Conservation (phyloP, 352 stramenopile species). For the Sclerospora graminicola region DNA sequence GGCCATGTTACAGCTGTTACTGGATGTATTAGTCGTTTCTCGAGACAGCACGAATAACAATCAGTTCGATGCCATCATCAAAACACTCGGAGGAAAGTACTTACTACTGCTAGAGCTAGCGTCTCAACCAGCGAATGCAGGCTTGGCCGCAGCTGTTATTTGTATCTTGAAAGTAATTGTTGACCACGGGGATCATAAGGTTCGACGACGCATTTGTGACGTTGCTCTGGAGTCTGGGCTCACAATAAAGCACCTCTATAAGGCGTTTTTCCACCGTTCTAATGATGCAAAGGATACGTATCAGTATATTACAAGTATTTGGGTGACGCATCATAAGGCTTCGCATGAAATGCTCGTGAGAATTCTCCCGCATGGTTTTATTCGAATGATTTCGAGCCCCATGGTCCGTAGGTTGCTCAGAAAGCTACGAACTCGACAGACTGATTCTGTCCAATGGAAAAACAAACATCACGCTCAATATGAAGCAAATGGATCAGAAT, state of each 20-base stretch:
- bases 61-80: slow-evolving; percentile 66
- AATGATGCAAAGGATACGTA: slow-evolving; percentile 54
- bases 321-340: slow-evolving; percentile 60
- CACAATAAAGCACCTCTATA: slow-evolving; percentile 45
- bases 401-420: slow-evolving; percentile 49
- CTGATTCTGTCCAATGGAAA: slow-evolving; percentile 16
- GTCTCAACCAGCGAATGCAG: slow-evolving; percentile 36
- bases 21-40: slow-evolving; percentile 51
- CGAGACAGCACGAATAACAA: slow-evolving; percentile 60
- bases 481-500: slow-evolving; percentile 28
- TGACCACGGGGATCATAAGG: slow-evolving; percentile 50
- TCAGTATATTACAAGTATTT: slow-evolving; percentile 67
- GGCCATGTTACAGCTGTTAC: slow-evolving; percentile 47
- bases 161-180: slow-evolving; percentile 62
- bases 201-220: slow-evolving; percentile 59
- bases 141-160: slow-evolving; percentile 43
- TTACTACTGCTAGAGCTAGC: slow-evolving; percentile 37
- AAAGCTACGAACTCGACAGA: slow-evolving; percentile 40
- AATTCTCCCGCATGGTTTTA: slow-evolving; percentile 59
- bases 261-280: slow-evolving; percentile 56
- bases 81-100: slow-evolving; percentile 44
- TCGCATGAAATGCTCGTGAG: slow-evolving; percentile 60
- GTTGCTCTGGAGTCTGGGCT: slow-evolving; percentile 49
- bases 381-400: slow-evolving; percentile 61
- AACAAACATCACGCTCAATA: slow-evolving; percentile 16